Evolutionary conservation across 768 basidiomycete species (phyloP).

Genomic region (Kwoniella newhampshirensis): DNA sequence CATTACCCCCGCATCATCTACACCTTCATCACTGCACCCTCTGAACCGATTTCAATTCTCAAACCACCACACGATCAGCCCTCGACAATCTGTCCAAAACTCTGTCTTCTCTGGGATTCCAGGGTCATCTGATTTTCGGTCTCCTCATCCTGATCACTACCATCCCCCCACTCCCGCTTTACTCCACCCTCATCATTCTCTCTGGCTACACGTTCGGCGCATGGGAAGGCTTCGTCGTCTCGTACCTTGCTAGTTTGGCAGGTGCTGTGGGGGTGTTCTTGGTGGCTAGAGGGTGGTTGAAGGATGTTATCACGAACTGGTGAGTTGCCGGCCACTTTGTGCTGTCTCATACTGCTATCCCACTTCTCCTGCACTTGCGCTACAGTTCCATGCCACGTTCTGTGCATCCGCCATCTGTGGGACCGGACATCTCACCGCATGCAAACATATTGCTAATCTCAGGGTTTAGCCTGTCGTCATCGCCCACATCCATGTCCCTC

Average conservation of each 20-base stretch:
- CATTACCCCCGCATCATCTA: neutral
- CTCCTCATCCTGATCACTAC: constrained; percentile 50
- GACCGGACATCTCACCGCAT: too few relatives aligned
- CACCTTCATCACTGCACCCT: neutral
- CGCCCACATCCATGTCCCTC: constrained; percentile 71
- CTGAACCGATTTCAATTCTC: too few relatives aligned
- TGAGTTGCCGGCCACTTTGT: constrained; percentile 25
- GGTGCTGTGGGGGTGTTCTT: constrained; percentile 83
- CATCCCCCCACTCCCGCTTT: constrained; percentile 75
- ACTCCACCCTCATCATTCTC: constrained; percentile 87
- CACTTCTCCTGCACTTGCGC: neutral
- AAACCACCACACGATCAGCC: too few relatives aligned
- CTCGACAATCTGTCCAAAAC: constrained; percentile 79
- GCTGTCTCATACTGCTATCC: constrained; percentile 4
- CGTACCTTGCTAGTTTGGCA: constrained; percentile 78
- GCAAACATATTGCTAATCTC: too few relatives aligned
- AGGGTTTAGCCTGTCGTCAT: constrained; percentile 70
- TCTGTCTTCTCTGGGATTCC: constrained; percentile 68
- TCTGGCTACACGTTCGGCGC: constrained; percentile 88
- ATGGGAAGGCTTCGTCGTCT: constrained; percentile 77
- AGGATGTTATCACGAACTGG: constrained; percentile 63
- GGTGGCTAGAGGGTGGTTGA: constrained; percentile 67
- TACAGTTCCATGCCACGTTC: too few relatives aligned
- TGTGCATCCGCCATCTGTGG: too few relatives aligned
- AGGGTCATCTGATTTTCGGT: constrained; percentile 77